phyloP scores from a whole-genome alignment of 768 basidiomycete genomes.

The Hirschioporus abietinus region DNA sequence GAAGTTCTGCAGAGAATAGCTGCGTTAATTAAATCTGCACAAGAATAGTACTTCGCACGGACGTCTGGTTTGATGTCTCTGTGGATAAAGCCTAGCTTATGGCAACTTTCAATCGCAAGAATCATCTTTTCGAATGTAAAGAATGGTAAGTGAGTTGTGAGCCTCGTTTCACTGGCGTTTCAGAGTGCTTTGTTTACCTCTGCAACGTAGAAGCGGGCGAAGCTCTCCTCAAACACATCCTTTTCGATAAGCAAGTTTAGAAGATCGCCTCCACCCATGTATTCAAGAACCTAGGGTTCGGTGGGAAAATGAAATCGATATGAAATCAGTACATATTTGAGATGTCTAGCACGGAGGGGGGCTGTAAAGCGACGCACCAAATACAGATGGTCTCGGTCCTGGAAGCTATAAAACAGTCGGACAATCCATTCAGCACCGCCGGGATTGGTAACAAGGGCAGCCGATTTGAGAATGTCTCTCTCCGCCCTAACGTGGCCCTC shows the following conservation, averaged over 20 bases:
- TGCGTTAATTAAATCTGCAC: slow-evolving; percentile 20
- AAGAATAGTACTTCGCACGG: slow-evolving; percentile 23
- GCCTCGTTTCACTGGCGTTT: background rate
- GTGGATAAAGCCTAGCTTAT: slow-evolving; percentile 94
- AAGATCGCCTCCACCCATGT: slow-evolving; percentile 95
- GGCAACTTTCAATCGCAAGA: slow-evolving; percentile 87
- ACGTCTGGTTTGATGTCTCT: slow-evolving; percentile 96
- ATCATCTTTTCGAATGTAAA: slow-evolving; percentile 63
- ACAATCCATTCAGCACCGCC: slow-evolving; percentile 91
- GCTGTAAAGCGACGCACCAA: slow-evolving; percentile 50
- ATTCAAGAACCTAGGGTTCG: slow-evolving; percentile 72
- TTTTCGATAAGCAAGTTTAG: slow-evolving; percentile 92
- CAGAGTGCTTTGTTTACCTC: slow-evolving; percentile 49
- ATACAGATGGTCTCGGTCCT: slow-evolving; percentile 93
- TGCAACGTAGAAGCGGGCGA: slow-evolving; percentile 90
- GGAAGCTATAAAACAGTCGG: slow-evolving; percentile 87
- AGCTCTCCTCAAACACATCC: slow-evolving; percentile 86
- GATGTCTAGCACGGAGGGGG: slow-evolving; percentile 17
- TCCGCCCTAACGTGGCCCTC: slow-evolving; percentile 97
- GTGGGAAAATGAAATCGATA: slow-evolving; percentile 46
- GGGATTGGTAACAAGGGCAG: slow-evolving; percentile 71
- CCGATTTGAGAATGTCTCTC: slow-evolving; percentile 88
- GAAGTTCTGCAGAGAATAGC: slow-evolving; percentile 64
- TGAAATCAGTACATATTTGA: slow-evolving; percentile 38
- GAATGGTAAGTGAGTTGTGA: slow-evolving; percentile 12